Evolutionary conservation across 2,329 filamentous ascomycete species (phyloP).

Genomic region (Helotiales sp.): DNA sequence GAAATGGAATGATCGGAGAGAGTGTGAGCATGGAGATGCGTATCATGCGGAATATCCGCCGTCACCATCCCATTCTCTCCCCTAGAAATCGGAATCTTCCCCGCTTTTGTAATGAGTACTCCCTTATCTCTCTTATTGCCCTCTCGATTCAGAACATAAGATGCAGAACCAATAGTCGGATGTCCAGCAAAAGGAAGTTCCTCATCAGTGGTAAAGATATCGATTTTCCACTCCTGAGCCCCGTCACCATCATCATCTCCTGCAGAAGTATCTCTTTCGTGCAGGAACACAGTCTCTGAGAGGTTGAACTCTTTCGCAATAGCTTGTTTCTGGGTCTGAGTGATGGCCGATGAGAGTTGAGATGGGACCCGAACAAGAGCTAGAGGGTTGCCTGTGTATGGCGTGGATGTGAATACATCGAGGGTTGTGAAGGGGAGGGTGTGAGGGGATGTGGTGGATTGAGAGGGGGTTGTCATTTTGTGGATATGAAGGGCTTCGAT

Average conservation of each 20-base stretch:
- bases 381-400: constrained; percentile 59
- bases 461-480: neutral
- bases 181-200: constrained; percentile 64
- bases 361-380: constrained; percentile 56
- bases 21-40: constrained; percentile 56
- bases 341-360: constrained; percentile 39
- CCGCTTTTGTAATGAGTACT: constrained; percentile 48
- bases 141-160: constrained; percentile 42
- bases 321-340: constrained; percentile 54
- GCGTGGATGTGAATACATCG: constrained; percentile 56
- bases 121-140: neutral
- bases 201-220: constrained; percentile 55
- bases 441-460: neutral
- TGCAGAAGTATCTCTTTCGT: constrained; percentile 61
- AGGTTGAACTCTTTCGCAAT: constrained; percentile 65
- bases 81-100: constrained; percentile 31
- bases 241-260: constrained; percentile 31
- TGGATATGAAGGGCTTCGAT: neutral
- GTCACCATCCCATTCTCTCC: constrained; percentile 33
- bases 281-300: constrained; percentile 63
- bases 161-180: constrained; percentile 57
- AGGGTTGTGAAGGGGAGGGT: constrained; percentile 48
- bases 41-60: constrained; percentile 68
- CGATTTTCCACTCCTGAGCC: constrained; percentile 45
- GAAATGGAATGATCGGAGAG: constrained; percentile 32